Evolutionary conservation across 371 early-diverging fungal genomes (phyloP).

Genomic region (Mucor indicus): DNA sequence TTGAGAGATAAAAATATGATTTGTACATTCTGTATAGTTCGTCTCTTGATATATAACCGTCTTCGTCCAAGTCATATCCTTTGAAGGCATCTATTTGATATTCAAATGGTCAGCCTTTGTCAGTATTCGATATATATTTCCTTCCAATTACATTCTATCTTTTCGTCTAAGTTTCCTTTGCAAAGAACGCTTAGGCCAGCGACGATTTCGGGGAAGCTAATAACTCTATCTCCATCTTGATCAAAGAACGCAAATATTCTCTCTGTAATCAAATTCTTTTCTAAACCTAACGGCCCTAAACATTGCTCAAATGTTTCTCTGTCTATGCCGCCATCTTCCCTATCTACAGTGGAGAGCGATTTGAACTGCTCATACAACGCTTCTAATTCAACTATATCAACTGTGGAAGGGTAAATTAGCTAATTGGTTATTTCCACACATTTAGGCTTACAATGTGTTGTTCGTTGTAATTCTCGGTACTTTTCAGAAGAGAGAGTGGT

Average conservation of each 20-base stretch:
- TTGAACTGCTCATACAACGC: conserved; percentile 86
- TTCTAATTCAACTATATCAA: conserved; percentile 81
- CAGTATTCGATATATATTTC: not conserved
- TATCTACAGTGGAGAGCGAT: conserved; percentile 69
- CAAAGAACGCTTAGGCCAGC: conserved; percentile 79
- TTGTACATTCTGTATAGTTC: conserved; percentile 90
- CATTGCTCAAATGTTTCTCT: conserved; percentile 80
- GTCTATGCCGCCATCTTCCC: conserved; percentile 69
- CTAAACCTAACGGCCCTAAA: conserved; percentile 83
- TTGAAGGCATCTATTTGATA: conserved; percentile 71
- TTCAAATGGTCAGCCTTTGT: not conserved
- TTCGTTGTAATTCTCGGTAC: conserved; percentile 49
- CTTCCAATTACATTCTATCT: conserved; percentile 68
- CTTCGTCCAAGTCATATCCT: conserved; percentile 91
- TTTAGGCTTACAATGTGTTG: conserved; percentile 67
- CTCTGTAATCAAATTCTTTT: conserved; percentile 82
- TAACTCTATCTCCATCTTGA: conserved; percentile 70
- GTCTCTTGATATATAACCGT: conserved; percentile 80
- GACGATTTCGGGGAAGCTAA: conserved; percentile 83
- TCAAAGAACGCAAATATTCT: conserved; percentile 91
- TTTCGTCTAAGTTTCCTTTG: conserved; percentile 87
- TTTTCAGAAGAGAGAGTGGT: conserved; percentile 32
- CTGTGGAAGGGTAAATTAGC: conserved; percentile 24
- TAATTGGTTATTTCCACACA: not conserved
- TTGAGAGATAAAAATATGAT: conserved; percentile 85